phyloP scores from a whole-genome alignment of 1,139 yeast species.

The Blastobotrys illinoisensis region DNA sequence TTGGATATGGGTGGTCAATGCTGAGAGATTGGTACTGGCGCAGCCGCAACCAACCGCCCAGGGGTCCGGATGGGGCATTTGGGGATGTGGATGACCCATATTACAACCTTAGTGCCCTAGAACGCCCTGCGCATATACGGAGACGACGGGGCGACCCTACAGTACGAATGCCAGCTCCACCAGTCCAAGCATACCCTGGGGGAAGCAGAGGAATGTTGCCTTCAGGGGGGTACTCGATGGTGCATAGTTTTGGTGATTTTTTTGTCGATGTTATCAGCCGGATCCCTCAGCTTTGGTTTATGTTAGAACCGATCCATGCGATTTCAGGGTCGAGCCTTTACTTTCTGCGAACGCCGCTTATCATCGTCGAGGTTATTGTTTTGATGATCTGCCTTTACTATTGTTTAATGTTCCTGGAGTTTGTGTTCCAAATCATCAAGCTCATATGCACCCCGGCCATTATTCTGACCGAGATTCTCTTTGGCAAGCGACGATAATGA shows the following conservation, averaged over 20 bases:
- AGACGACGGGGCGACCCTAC: not conserved
- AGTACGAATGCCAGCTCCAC: constrained; percentile 1
- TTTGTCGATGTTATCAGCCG: constrained; percentile 1
- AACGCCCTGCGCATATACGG: constrained; percentile 1
- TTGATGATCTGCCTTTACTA: constrained; percentile 16
- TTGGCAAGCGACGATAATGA: constrained; percentile 10
- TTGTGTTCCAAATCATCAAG: constrained; percentile 16
- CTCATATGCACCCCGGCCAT: constrained; percentile 20
- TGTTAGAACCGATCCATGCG: constrained; percentile 5
- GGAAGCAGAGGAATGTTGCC: not conserved
- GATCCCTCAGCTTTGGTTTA: constrained; percentile 5
- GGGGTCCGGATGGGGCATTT: not conserved
- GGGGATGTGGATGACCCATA: not conserved
- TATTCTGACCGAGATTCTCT: constrained; percentile 12
- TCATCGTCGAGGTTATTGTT: constrained; percentile 15
- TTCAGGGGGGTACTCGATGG: not conserved
- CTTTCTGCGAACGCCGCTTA: constrained; percentile 13
- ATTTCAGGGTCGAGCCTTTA: constrained; percentile 9
- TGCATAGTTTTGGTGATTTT: constrained; percentile 2
- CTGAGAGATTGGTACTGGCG: not conserved
- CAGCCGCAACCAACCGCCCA: not conserved
- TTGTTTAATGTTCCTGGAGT: constrained; percentile 16
- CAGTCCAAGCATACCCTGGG: constrained; percentile 1
- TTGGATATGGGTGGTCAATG: not conserved
- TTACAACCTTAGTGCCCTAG: not conserved